Evolutionary conservation across 495 filamentous ascomycete species (phyloP).

Genomic region (Neurospora sp.): DNA sequence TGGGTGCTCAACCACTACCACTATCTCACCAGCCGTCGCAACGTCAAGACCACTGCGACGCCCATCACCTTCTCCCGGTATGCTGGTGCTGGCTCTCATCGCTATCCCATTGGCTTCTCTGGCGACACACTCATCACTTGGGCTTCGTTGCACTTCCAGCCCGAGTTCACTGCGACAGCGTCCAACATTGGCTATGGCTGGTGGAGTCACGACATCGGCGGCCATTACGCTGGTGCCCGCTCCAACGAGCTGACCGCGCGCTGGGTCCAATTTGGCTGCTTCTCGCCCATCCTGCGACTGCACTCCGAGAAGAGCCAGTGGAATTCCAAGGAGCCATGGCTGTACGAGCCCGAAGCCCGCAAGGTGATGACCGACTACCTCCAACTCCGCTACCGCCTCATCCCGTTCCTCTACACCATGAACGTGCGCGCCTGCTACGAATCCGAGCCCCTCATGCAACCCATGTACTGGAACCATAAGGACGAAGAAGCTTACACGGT

Average conservation of each 20-base stretch:
- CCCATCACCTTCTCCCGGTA: constrained; percentile 43
- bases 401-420: constrained; percentile 50
- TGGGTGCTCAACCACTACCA: constrained; percentile 56
- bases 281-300: constrained; percentile 48
- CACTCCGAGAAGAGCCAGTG: constrained; percentile 44
- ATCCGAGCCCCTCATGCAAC: constrained; percentile 41
- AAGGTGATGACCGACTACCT: constrained; percentile 38
- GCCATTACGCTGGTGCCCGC: constrained; percentile 40
- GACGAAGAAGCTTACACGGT: constrained; percentile 40
- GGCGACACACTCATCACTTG: constrained; percentile 48
- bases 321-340: constrained; percentile 50
- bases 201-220: constrained; percentile 58
- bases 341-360: constrained; percentile 28
- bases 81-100: constrained; percentile 47
- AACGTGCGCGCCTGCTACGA: constrained; percentile 35
- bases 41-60: constrained; percentile 14
- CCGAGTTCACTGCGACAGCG: constrained; percentile 52
- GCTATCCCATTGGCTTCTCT: constrained; percentile 53
- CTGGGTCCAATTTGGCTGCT: constrained; percentile 49
- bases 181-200: constrained; percentile 56
- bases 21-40: constrained; percentile 39
- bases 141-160: constrained; percentile 48
- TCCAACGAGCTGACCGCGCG: constrained; percentile 46
- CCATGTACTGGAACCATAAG: constrained; percentile 50
- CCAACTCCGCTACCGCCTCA: constrained; percentile 39